phyloP scores from a whole-genome alignment of 495 filamentous ascomycete genomes.

The Aspergillus affinis region DNA sequence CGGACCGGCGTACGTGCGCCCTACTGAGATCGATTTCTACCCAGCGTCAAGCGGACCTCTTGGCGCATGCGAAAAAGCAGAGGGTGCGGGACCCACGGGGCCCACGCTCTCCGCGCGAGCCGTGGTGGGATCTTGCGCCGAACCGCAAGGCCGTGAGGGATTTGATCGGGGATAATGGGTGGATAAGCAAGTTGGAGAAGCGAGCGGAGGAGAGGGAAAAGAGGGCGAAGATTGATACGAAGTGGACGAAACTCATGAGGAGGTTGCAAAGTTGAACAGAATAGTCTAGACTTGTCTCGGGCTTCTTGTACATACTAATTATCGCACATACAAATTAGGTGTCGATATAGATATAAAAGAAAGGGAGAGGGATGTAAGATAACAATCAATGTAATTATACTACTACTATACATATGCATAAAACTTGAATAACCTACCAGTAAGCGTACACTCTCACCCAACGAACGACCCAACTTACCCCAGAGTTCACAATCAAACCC shows the following conservation, averaged over 20 bases:
- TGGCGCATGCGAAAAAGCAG: conserved; percentile 6
- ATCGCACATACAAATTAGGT: neutral
- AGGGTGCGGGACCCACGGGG: too few relatives aligned
- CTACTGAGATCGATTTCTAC: conserved; percentile 44
- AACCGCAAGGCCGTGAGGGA: conserved; percentile 35
- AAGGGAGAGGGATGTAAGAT: neutral
- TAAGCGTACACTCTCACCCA: too few relatives aligned
- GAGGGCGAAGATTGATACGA: neutral
- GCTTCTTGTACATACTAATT: conserved; percentile 1
- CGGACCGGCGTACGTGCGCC: conserved; percentile 53
- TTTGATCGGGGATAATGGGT: conserved; percentile 30
- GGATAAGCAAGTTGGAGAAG: conserved; percentile 26
- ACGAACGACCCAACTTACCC: too few relatives aligned
- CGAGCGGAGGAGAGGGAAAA: conserved; percentile 13
- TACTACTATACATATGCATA: conserved; percentile 11
- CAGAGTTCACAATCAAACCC: neutral
- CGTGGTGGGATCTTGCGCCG: conserved; percentile 42
- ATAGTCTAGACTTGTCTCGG: too few relatives aligned
- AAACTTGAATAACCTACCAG: neutral
- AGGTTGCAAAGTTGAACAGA: too few relatives aligned
- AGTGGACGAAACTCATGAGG: too few relatives aligned
- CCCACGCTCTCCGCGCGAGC: too few relatives aligned
- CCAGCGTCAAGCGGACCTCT: conserved; percentile 25
- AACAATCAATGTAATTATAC: conserved; percentile 12
- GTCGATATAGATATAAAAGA: too few relatives aligned